Evolutionary conservation across 805 yeast species (phyloP).

Genomic region (Vanderwaltozyma tropicalis): DNA sequence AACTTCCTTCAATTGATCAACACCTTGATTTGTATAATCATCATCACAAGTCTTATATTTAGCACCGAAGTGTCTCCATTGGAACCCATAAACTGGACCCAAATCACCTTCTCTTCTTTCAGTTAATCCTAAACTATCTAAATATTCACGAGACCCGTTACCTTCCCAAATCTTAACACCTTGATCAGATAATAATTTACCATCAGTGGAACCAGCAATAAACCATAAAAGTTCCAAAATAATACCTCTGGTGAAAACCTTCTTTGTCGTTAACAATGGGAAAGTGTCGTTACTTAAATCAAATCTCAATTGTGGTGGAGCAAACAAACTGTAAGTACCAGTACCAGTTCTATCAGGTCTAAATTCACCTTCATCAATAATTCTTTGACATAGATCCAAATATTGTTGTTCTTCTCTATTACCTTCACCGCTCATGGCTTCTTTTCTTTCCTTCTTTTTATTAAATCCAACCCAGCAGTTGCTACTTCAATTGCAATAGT

Average conservation of each 20-base stretch:
- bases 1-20: constrained; percentile 76
- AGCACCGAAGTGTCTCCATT: constrained; percentile 99
- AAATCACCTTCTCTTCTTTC: constrained; percentile 85
- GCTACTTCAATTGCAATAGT: too few species aligned
- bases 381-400: constrained; percentile 66
- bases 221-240: constrained; percentile 91
- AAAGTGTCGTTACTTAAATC: constrained; percentile 58
- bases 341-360: constrained; percentile 97
- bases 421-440: too few species aligned
- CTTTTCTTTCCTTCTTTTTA: too few species aligned
- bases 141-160: constrained; percentile 85
- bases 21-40: constrained; percentile 80
- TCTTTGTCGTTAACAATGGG: constrained; percentile 88
- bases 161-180: constrained; percentile 99
- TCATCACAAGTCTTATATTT: constrained; percentile 76
- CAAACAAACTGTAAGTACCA: constrained; percentile 83
- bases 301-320: constrained; percentile 92
- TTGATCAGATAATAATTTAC: constrained; percentile 60
- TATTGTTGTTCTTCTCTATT: constrained; percentile 68
- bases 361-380: constrained; percentile 75
- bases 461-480: too few species aligned
- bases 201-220: constrained; percentile 81
- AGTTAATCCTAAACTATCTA: constrained; percentile 72
- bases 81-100: constrained; percentile 98
- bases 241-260: constrained; percentile 81